These are phyloP conservation scores for Acarospora socialis DNA, from an alignment of 2,329 filamentous ascomycete species.

Conservation along the genomic window DNA sequence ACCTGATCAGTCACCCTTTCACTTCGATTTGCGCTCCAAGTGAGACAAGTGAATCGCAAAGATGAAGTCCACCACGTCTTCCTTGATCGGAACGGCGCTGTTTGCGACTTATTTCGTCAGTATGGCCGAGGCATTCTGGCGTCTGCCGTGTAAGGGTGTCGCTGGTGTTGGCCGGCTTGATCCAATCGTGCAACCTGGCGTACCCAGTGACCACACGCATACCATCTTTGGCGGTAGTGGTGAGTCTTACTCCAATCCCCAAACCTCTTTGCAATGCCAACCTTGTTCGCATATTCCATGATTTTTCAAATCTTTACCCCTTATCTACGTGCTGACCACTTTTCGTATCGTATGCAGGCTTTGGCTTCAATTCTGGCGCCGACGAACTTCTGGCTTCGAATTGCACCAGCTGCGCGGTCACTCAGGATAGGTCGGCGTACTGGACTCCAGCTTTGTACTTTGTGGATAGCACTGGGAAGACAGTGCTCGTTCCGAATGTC, in stretches of 20 bases:
- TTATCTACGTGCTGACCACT: neutral
- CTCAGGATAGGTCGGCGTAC: conserved; percentile 74
- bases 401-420: conserved; percentile 71
- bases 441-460: conserved; percentile 76
- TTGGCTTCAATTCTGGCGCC: conserved; percentile 44
- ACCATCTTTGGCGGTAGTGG: conserved; percentile 61
- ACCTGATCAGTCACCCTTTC: too few species aligned
- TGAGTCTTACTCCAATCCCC: conserved; percentile 32
- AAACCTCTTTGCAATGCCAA: neutral
- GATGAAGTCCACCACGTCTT: too few species aligned
- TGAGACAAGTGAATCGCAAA: too few species aligned
- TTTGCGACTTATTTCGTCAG: conserved; percentile 17
- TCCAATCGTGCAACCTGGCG: conserved; percentile 53
- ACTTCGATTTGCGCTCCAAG: too few species aligned
- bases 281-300: neutral
- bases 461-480: too few species aligned
- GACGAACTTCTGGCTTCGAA: conserved; percentile 43
- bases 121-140: conserved; percentile 61
- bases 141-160: conserved; percentile 66
- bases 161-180: conserved; percentile 61
- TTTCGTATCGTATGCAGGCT: conserved; percentile 37
- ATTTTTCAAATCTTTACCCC: neutral
- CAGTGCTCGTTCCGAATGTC: conserved; percentile 51
- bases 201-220: conserved; percentile 53
- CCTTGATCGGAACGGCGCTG: neutral